Evolutionary conservation across 202 grass and related monocot species (phyloP), one percentile per base, ranked within the genome.

Genomic region (Saccharum hybrid): DNA sequence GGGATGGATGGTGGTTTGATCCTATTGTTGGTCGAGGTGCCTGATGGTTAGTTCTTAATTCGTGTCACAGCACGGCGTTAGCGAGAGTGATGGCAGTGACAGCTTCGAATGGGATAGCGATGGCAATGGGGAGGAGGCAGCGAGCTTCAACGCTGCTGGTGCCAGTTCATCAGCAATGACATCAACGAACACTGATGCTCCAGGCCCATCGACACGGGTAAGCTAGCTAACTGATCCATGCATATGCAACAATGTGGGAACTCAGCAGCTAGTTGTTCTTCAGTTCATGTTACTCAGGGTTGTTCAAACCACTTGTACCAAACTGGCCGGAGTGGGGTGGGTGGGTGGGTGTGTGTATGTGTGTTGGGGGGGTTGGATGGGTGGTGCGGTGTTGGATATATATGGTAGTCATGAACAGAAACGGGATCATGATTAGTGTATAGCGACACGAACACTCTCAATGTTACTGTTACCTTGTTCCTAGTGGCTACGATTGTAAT

Each of bases 21-120:
- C 68, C 74, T 34, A 4, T 12, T 57, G 66, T 63, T 75, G 16
- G 33, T 40, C 16, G 19, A 70, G 4, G 15, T 49, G 56, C 45
- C 37, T 87, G 64, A 81, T 7, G 15, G 33, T 4, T 16, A 16
- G 2, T 62, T 19, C 14, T 79, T 54, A 46, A 80, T 59, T 75
- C 30, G 0, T 87, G 60, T 72, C 69, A 71, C 77, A 98, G 92
- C 52, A 92, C 63, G 86, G 82, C 80, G 80, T 68, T 21, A 87
- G 85, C 15, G 94, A 90, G 28, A 87, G 80, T 8, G 88, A 88
- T 18, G 68, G 64, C 36, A 80, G 37, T n/a, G 75, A 79, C 12
- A 81, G 71, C 4, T 74, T 89, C 0, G 78, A 78, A 4, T 91
- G 84, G 90, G 72, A 79, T 0, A 87, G 49, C 23, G 88, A 91